Evolutionary conservation across 495 filamentous ascomycete species (phyloP).

Genomic region (Aspergillus nidulans): DNA sequence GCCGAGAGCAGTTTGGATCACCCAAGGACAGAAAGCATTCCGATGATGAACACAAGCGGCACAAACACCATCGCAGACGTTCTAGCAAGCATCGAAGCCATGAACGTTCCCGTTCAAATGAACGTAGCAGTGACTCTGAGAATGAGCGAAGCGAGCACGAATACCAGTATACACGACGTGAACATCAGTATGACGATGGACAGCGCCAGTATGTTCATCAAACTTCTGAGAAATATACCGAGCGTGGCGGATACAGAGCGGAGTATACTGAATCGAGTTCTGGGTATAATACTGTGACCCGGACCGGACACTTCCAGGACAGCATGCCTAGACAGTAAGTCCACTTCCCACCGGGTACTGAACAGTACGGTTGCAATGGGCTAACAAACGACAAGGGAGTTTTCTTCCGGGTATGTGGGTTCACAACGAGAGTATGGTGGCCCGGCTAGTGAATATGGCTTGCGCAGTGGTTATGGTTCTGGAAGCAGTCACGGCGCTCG

Average conservation of each 20-base stretch:
- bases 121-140: background rate
- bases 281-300: slow-evolving; percentile 7
- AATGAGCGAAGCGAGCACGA: background rate
- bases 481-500: background rate
- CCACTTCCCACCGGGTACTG: too few relatives aligned
- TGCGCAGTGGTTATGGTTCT: background rate
- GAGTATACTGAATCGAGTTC: slow-evolving; percentile 5
- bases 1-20: background rate
- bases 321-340: slow-evolving; percentile 11
- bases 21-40: background rate
- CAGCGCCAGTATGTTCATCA: background rate
- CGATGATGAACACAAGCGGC: background rate
- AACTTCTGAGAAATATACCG: slow-evolving; percentile 10
- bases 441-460: too few relatives aligned
- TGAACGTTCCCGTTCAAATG: background rate
- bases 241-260: slow-evolving; percentile 17
- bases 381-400: slow-evolving; percentile 5
- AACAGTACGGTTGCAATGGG: too few relatives aligned
- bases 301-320: slow-evolving; percentile 1
- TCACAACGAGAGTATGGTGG: background rate
- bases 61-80: background rate
- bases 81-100: slow-evolving; percentile 1
- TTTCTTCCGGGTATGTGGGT: slow-evolving; percentile 3
- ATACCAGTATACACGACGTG: background rate
- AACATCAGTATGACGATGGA: slow-evolving; percentile 1